phyloP scores from a whole-genome alignment of 805 yeast species.

The Starmerella bombi region DNA sequence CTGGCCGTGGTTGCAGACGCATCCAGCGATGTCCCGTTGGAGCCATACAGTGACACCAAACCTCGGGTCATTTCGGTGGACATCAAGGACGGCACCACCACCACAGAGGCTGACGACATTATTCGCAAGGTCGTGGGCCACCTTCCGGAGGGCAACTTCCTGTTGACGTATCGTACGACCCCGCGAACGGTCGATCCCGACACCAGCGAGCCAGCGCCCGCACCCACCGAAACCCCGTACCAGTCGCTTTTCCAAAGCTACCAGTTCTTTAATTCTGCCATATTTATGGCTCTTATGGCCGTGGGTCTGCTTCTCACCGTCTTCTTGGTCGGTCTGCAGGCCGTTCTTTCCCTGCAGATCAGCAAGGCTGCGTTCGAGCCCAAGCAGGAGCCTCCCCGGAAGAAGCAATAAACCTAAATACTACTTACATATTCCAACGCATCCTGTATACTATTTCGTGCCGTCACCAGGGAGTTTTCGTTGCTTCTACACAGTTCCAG shows the following conservation, averaged over 20 bases:
- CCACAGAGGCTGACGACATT: constrained; percentile 19
- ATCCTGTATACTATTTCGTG: not conserved
- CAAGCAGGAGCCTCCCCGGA: constrained; percentile 4
- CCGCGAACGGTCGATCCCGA: constrained; percentile 13
- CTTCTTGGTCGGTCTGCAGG: constrained; percentile 9
- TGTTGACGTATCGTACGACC: constrained; percentile 27
- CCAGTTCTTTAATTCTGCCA: constrained; percentile 65
- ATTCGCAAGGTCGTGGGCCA: constrained; percentile 23
- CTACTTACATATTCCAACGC: not conserved
- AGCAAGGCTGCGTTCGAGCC: constrained; percentile 19
- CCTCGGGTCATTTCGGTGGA: constrained; percentile 51
- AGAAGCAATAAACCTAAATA: constrained; percentile 1
- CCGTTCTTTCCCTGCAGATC: constrained; percentile 15
- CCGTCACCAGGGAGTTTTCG: constrained; percentile 1
- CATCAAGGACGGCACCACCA: constrained; percentile 30
- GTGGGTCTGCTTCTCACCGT: constrained; percentile 41
- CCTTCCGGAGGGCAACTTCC: constrained; percentile 27
- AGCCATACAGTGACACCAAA: constrained; percentile 49
- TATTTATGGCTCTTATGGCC: constrained; percentile 63
- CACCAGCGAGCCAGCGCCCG: not conserved
- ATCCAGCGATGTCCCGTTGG: constrained; percentile 30
- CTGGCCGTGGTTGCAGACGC: constrained; percentile 32
- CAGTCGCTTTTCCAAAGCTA: constrained; percentile 45
- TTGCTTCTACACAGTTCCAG: too few relatives aligned
- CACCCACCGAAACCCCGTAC: constrained; percentile 9